These are phyloP conservation scores for Eucalyptus coolabah DNA, from an alignment of 345 rosid species.

Conservation along the genomic window DNA sequence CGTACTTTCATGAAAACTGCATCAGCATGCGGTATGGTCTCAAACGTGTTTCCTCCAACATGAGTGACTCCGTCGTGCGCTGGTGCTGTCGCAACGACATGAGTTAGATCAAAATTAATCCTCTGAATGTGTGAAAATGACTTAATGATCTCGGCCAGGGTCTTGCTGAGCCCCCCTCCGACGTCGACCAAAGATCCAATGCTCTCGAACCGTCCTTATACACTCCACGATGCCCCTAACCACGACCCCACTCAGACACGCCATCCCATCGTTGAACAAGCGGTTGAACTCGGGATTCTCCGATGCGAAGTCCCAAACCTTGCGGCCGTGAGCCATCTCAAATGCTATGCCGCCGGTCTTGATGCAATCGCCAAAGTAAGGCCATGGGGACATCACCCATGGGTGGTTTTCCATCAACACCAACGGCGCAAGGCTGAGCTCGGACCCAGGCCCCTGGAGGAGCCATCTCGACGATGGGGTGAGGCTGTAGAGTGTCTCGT, in stretches of 20 bases:
- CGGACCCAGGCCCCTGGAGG: neutral
- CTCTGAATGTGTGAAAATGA: neutral
- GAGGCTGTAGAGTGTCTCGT: conserved; percentile 10
- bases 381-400: conserved; percentile 3
- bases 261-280: neutral
- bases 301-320: neutral
- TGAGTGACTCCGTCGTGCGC: neutral
- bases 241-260: neutral
- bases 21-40: conserved; percentile 4
- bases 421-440: conserved; percentile 7
- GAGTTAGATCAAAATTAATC: conserved; percentile 9
- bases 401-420: conserved; percentile 3
- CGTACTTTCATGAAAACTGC: neutral
- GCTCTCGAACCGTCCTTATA: neutral
- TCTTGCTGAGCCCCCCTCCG: conserved; percentile 1
- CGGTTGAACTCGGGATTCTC: neutral
- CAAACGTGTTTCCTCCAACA: conserved; percentile 8
- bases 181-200: conserved; percentile 2
- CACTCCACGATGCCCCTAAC: neutral
- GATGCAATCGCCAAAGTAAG: conserved; percentile 1
- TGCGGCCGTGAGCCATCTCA: neutral
- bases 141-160: neutral
- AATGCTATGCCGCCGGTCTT: neutral
- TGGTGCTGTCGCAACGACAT: conserved; percentile 1
- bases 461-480: conserved; percentile 18